These are phyloP conservation scores for Kwoniella mangroviensis DNA, from an alignment of 768 basidiomycete genomes.

Conservation along the genomic window DNA sequence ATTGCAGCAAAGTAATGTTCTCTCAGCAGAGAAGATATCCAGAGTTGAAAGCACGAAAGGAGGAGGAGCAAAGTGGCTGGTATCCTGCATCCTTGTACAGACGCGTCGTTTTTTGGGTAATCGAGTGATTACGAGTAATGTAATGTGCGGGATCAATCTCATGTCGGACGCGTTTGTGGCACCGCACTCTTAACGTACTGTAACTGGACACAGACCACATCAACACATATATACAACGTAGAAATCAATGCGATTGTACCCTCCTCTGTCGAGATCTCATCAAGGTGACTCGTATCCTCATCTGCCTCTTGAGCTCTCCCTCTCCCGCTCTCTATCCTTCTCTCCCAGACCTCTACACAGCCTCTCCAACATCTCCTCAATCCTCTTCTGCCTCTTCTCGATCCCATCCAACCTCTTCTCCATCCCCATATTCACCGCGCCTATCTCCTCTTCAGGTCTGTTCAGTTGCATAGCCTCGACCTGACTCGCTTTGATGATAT, in stretches of 20 bases:
- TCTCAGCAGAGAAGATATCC: neutral
- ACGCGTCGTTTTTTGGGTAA: neutral
- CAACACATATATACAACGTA: neutral
- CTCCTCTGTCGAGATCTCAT: too few species aligned
- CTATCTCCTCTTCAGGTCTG: slow-evolving; percentile 13
- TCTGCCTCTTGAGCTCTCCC: neutral
- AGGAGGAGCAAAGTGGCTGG: neutral
- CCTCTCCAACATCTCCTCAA: slow-evolving; percentile 48
- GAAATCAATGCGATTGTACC: neutral
- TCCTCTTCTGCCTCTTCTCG: slow-evolving; percentile 47
- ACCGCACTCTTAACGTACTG: too few species aligned
- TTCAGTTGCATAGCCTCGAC: slow-evolving; percentile 22
- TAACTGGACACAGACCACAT: too few species aligned
- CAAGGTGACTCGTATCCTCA: neutral
- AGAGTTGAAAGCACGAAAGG: neutral
- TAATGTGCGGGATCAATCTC: too few species aligned
- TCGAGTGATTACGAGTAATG: too few species aligned
- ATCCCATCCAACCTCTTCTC: slow-evolving; percentile 40
- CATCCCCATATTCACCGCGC: slow-evolving; percentile 14
- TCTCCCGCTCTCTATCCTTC: neutral
- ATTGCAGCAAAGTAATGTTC: neutral
- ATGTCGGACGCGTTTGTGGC: neutral
- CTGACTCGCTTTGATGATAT: slow-evolving; percentile 44
- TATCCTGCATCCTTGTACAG: too few species aligned
- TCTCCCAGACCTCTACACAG: slow-evolving; percentile 24